phyloP scores from a whole-genome alignment of 2,329 filamentous ascomycete genomes.

The Curvularia eragrostidis region DNA sequence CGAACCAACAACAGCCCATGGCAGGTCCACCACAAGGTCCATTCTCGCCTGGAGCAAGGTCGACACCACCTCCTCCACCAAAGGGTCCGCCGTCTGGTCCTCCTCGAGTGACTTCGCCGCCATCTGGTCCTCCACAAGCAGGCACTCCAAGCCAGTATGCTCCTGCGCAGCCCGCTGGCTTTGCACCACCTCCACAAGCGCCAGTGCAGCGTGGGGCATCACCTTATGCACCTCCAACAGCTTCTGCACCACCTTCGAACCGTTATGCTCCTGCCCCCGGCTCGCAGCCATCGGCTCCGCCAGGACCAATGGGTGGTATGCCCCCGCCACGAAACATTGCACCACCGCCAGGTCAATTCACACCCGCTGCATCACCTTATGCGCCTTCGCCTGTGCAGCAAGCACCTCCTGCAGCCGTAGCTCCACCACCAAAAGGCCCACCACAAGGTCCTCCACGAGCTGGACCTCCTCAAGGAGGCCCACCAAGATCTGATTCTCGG shows the following conservation, averaged over 20 bases:
- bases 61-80: slow-evolving; percentile 79
- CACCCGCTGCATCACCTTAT: slow-evolving; percentile 33
- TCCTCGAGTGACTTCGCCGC: slow-evolving; percentile 70
- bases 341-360: slow-evolving; percentile 50
- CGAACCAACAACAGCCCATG: slow-evolving; percentile 65
- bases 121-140: slow-evolving; percentile 56
- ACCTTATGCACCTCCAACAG: slow-evolving; percentile 83
- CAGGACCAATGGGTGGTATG: slow-evolving; percentile 42
- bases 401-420: slow-evolving; percentile 48
- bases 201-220: slow-evolving; percentile 77
- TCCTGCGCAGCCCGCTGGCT: slow-evolving; percentile 58
- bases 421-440: slow-evolving; percentile 52
- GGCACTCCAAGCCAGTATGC: slow-evolving; percentile 59
- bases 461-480: slow-evolving; percentile 50
- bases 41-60: slow-evolving; percentile 65
- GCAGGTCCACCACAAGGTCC: slow-evolving; percentile 61
- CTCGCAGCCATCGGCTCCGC: slow-evolving; percentile 56
- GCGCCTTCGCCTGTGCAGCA: slow-evolving; percentile 44
- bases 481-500: slow-evolving; percentile 50
- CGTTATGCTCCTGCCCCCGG: slow-evolving; percentile 72
- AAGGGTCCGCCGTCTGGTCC: slow-evolving; percentile 67
- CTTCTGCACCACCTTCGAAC: slow-evolving; percentile 65
- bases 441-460: slow-evolving; percentile 54
- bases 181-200: slow-evolving; percentile 59
- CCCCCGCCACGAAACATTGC: slow-evolving; percentile 53